Conservation (phyloP, 371 early-diverging fungal genomes). For the Apophysomyces sp. region DNA sequence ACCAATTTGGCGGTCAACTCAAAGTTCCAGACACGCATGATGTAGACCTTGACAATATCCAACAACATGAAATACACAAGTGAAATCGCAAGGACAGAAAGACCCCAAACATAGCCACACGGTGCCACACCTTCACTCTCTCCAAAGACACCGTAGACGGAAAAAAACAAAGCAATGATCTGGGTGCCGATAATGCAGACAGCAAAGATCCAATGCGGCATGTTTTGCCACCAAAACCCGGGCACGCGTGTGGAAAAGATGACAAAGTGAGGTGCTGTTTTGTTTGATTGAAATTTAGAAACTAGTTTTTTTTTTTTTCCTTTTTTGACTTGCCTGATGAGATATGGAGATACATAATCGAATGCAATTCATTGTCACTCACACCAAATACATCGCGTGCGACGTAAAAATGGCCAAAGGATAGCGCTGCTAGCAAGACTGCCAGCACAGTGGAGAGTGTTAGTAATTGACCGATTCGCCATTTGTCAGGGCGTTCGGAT, state of each 20-base stretch:
- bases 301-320: neutral
- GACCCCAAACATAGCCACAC: slow-evolving; percentile 59
- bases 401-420: slow-evolving; percentile 83
- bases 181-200: slow-evolving; percentile 85
- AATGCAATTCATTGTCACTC: slow-evolving; percentile 51
- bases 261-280: slow-evolving; percentile 82
- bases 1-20: slow-evolving; percentile 63
- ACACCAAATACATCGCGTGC: slow-evolving; percentile 65
- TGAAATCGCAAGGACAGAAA: slow-evolving; percentile 64
- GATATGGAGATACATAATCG: slow-evolving; percentile 91
- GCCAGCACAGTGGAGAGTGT: slow-evolving; percentile 77
- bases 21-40: slow-evolving; percentile 74
- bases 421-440: slow-evolving; percentile 68
- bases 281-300: neutral
- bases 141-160: slow-evolving; percentile 73
- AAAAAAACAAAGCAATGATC: slow-evolving; percentile 85
- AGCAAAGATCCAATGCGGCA: slow-evolving; percentile 71
- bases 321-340: slow-evolving; percentile 61
- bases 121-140: slow-evolving; percentile 44
- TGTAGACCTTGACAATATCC: slow-evolving; percentile 83
- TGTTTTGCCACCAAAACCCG: slow-evolving; percentile 81
- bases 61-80: slow-evolving; percentile 74
- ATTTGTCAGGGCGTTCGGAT: slow-evolving; percentile 86
- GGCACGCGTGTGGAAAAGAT: slow-evolving; percentile 89
- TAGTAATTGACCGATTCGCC: slow-evolving; percentile 89